phyloP scores from a whole-genome alignment of 1,284 basidiomycete genomes.

The Omphalotus olearius region DNA sequence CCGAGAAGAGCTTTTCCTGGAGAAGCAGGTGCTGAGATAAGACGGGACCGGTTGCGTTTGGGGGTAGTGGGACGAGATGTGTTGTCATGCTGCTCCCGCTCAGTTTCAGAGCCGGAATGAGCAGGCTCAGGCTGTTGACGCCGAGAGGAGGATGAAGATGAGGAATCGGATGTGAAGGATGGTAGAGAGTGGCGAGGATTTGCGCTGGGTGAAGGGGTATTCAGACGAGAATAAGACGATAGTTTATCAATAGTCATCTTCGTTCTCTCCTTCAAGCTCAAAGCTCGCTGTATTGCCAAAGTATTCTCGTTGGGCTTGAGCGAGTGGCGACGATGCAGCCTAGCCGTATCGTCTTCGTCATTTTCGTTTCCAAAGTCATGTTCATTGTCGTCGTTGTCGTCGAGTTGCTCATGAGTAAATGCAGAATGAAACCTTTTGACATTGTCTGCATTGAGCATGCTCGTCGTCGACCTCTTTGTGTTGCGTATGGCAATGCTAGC shows the following conservation, averaged over 20 bases:
- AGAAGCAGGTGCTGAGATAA: conserved; percentile 51
- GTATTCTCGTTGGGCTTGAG: conserved; percentile 43
- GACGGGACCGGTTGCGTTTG: conserved; percentile 25
- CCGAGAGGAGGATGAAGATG: conserved; percentile 24
- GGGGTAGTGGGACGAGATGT: conserved; percentile 28
- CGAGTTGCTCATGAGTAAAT: conserved; percentile 10
- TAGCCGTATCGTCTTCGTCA: conserved; percentile 66
- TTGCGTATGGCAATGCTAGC: conserved; percentile 42
- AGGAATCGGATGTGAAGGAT: conserved; percentile 22
- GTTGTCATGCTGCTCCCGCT: conserved; percentile 48
- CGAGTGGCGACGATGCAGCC: conserved; percentile 42
- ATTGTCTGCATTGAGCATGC: conserved; percentile 23
- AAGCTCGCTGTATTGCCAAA: conserved; percentile 59
- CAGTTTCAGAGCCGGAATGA: conserved; percentile 70
- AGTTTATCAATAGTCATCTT: conserved; percentile 69
- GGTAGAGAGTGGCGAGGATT: conserved; percentile 14
- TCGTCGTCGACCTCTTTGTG: conserved; percentile 14
- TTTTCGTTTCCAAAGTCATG: conserved; percentile 52
- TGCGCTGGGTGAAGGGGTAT: conserved; percentile 30
- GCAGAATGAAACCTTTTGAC: conserved; percentile 27
- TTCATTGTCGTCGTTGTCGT: conserved; percentile 35
- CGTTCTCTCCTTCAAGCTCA: conserved; percentile 66
- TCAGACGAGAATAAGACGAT: conserved; percentile 43
- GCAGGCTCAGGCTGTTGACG: conserved; percentile 18
- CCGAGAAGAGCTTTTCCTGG: conserved; percentile 38